These are phyloP conservation scores for Paramyrothecium roridum DNA, from an alignment of 2,329 filamentous ascomycete species.

Conservation along the genomic window DNA sequence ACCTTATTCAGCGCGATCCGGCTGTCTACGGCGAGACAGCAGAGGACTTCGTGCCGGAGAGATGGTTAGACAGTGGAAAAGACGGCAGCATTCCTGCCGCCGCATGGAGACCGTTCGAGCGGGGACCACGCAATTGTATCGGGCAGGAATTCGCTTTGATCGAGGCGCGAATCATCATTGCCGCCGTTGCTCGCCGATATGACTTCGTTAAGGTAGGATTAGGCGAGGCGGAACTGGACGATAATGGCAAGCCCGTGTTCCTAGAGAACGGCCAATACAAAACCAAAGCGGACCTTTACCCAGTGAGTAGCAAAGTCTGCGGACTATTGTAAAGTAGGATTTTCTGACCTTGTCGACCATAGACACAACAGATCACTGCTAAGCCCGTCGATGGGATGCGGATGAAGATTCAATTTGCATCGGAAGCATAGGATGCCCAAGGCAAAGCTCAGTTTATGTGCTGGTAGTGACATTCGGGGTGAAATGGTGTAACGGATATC, in stretches of 20 bases:
- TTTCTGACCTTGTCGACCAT: too few species aligned
- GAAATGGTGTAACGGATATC: too few species aligned
- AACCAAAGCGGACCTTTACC: background rate
- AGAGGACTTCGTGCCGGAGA: conserved; percentile 34
- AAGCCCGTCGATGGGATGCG: background rate
- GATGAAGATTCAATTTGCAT: background rate
- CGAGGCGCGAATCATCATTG: background rate
- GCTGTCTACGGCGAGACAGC: conserved; percentile 28
- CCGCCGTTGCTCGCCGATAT: background rate
- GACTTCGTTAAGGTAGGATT: background rate
- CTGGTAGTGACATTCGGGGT: too few species aligned
- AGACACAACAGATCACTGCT: background rate
- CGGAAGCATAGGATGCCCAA: too few species aligned
- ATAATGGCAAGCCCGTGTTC: background rate
- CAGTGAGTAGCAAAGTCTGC: background rate
- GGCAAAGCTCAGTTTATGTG: too few species aligned
- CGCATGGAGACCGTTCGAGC: background rate
- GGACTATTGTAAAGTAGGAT: background rate
- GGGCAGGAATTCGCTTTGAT: background rate
- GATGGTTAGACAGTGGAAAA: conserved; percentile 22
- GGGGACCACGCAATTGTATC: background rate
- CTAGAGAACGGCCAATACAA: background rate
- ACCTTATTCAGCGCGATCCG: conserved; percentile 29
- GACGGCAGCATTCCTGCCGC: background rate
- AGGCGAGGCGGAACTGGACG: background rate